These are phyloP conservation scores for Helichrysum umbraculigerum DNA, from an alignment of 129 eudicot genomes.

Conservation along the genomic window DNA sequence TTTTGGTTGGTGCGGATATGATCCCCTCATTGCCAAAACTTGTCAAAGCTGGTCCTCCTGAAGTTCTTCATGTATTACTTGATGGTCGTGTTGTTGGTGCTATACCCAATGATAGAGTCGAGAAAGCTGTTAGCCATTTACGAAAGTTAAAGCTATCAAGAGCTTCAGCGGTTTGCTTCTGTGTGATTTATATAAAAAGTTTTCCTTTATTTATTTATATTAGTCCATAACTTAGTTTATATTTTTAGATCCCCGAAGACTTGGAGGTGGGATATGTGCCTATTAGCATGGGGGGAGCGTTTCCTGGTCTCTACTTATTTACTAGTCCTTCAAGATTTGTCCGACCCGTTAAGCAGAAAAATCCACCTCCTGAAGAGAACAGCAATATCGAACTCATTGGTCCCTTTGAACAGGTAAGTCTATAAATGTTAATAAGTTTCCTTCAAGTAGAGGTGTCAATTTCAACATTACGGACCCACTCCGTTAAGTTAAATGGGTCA, in stretches of 20 bases:
- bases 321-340: constrained; percentile 82
- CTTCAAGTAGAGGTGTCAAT: neutral
- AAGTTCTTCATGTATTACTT: constrained; percentile 78
- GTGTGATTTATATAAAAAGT: neutral
- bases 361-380: constrained; percentile 45
- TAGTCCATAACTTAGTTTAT: neutral
- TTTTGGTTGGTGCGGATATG: constrained; percentile 72
- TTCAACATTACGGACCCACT: no score
- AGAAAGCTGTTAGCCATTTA: constrained; percentile 65
- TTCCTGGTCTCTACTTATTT: constrained; percentile 76
- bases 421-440: neutral
- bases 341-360: constrained; percentile 69
- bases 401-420: constrained; percentile 84
- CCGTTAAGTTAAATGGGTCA: no score
- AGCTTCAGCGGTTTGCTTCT: constrained; percentile 46
- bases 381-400: constrained; percentile 79
- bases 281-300: constrained; percentile 81
- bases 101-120: constrained; percentile 60
- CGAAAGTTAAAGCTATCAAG: constrained; percentile 74
- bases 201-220: neutral
- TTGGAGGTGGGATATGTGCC: constrained; percentile 94
- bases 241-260: constrained; percentile 83
- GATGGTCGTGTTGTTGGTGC: constrained; percentile 90
- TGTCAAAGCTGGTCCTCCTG: constrained; percentile 85
- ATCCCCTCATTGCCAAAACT: constrained; percentile 72